These are phyloP conservation scores for Nigrospora sphaerica DNA, from an alignment of 2,329 filamentous ascomycete species.

Conservation along the genomic window DNA sequence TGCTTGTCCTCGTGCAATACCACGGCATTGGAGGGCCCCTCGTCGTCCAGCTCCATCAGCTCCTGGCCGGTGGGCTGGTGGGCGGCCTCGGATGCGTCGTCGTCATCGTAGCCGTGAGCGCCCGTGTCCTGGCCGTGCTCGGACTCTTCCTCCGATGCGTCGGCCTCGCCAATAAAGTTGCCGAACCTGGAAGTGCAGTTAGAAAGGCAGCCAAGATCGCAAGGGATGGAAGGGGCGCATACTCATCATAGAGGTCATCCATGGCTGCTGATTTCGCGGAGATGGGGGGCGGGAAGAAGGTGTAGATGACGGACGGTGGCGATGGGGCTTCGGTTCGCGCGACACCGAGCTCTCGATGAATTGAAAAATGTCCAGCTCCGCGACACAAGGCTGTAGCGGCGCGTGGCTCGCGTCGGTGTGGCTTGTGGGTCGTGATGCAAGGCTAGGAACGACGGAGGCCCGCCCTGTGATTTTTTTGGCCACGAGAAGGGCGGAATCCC, in stretches of 20 bases:
- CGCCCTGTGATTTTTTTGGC: no score
- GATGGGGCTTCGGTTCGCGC: neutral
- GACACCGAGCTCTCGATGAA: neutral
- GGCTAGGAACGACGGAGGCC: neutral
- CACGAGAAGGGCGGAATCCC: no score
- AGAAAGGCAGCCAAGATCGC: no score
- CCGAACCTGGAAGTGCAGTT: conserved; percentile 61
- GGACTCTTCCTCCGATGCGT: conserved; percentile 81
- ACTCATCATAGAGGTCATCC: conserved; percentile 99
- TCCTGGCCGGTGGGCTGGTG: conserved; percentile 65
- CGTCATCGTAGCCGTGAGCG: conserved; percentile 78
- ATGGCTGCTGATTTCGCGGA: conserved; percentile 36
- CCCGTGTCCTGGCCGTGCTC: conserved; percentile 66
- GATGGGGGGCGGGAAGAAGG: conserved; percentile 8
- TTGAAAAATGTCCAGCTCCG: no score
- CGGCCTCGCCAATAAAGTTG: conserved; percentile 91
- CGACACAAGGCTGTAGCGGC: no score
- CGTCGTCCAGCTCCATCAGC: conserved; percentile 88
- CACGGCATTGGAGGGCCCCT: conserved; percentile 92
- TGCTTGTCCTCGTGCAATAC: conserved; percentile 98
- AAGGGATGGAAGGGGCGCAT: conserved; percentile 14
- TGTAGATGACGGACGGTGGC: conserved; percentile 9
- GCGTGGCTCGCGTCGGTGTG: no score
- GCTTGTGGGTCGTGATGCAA: neutral
- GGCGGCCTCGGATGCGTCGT: conserved; percentile 59